Evolutionary conservation across 2,329 filamentous ascomycete species (phyloP).

Genomic region (Venturia pyrina): DNA sequence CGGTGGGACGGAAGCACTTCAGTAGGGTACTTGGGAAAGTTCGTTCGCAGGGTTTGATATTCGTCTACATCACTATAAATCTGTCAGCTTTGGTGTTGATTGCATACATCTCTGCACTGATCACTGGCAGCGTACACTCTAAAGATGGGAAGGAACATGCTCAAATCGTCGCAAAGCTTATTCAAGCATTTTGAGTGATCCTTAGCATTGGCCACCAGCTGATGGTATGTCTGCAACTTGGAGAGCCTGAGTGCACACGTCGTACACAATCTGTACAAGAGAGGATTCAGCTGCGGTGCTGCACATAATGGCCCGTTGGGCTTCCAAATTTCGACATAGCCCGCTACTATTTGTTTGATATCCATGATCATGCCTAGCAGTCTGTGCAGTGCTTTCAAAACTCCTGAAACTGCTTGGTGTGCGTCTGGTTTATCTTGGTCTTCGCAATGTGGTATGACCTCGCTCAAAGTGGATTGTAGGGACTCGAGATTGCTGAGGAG

Average conservation of each 20-base stretch:
- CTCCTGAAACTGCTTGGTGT: neutral
- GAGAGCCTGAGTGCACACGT: neutral
- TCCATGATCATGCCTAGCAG: neutral
- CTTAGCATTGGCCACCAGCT: neutral
- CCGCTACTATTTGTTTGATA: neutral
- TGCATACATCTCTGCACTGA: neutral
- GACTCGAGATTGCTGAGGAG: neutral
- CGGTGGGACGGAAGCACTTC: neutral
- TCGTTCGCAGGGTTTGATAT: neutral
- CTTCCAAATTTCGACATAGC: neutral
- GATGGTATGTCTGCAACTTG: neutral
- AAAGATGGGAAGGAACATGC: neutral
- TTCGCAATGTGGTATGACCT: neutral
- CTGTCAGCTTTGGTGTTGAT: neutral
- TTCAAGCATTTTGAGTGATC: neutral
- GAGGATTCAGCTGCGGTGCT: neutral
- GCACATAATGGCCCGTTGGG: neutral
- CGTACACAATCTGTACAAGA: neutral
- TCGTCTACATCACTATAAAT: conserved; percentile 3
- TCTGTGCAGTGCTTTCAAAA: neutral
- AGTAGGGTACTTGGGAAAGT: neutral
- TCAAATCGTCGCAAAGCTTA: neutral
- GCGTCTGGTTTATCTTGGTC: neutral
- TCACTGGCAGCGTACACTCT: neutral
- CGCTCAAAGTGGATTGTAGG: neutral